Conservation (phyloP, 2,329 filamentous ascomycete species). For the Aquanectria penicillioides region DNA sequence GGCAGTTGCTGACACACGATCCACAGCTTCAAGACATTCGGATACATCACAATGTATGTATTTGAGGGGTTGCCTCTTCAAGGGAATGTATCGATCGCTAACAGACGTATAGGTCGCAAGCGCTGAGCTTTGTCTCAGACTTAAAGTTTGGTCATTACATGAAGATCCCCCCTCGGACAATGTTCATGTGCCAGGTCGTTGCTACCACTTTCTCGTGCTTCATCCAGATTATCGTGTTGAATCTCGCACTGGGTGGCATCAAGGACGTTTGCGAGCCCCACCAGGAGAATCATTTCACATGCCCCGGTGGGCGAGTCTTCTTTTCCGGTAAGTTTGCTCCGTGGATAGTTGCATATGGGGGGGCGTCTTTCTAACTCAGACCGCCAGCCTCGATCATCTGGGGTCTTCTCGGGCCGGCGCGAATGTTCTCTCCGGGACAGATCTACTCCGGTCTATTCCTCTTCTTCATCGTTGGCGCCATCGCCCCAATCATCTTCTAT, state of each 20-base stretch:
- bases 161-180: conserved; percentile 73
- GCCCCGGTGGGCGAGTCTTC: conserved; percentile 71
- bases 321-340: conserved; percentile 60
- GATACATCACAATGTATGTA: conserved; percentile 66
- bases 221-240: conserved; percentile 72
- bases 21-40: conserved; percentile 69
- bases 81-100: not conserved
- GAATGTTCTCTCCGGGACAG: conserved; percentile 71
- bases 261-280: conserved; percentile 68
- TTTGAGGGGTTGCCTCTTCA: not conserved
- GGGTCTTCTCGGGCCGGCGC: conserved; percentile 71
- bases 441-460: conserved; percentile 69
- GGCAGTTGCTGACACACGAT: not conserved
- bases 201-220: conserved; percentile 74
- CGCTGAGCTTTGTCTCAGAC: conserved; percentile 71
- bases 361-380: conserved; percentile 12
- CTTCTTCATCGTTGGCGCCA: conserved; percentile 68
- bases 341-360: not conserved
- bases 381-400: conserved; percentile 69
- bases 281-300: conserved; percentile 69
- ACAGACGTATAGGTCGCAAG: conserved; percentile 60
- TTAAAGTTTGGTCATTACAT: conserved; percentile 80
- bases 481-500: conserved; percentile 63
- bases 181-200: conserved; percentile 73
- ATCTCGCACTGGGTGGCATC: conserved; percentile 70